phyloP scores from a whole-genome alignment of 1,284 basidiomycete species.

The Boletellus sp. region DNA sequence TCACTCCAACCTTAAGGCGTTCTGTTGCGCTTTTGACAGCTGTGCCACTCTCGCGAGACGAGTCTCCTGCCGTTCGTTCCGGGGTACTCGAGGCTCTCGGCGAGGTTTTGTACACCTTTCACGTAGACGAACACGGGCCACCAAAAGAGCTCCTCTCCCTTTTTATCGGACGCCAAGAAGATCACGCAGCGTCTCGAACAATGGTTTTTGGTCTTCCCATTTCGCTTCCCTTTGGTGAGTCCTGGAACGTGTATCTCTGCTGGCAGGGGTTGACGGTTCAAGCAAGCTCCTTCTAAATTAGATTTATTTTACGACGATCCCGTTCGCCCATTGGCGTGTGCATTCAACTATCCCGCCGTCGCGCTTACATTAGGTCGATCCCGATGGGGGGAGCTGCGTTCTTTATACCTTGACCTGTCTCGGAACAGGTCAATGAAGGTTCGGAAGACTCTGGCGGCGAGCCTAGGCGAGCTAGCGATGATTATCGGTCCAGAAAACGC shows the following conservation, averaged over 20 bases:
- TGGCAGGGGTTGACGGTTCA: slow-evolving; percentile 10
- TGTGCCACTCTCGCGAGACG: slow-evolving; percentile 63
- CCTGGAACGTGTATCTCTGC: not conserved
- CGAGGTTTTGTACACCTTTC: slow-evolving; percentile 87
- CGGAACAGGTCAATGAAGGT: slow-evolving; percentile 60
- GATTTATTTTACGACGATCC: slow-evolving; percentile 52
- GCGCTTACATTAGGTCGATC: slow-evolving; percentile 75
- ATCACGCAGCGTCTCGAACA: slow-evolving; percentile 31
- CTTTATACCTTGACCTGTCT: slow-evolving; percentile 65
- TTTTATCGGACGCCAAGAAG: slow-evolving; percentile 62
- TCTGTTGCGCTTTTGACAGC: slow-evolving; percentile 63
- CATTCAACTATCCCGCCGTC: slow-evolving; percentile 94
- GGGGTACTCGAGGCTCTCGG: slow-evolving; percentile 89
- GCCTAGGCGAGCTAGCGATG: slow-evolving; percentile 85
- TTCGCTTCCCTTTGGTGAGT: slow-evolving; percentile 21
- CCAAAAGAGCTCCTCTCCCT: slow-evolving; percentile 79
- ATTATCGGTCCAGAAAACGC: slow-evolving; percentile 77
- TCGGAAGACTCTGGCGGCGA: slow-evolving; percentile 78
- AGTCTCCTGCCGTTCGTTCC: slow-evolving; percentile 68
- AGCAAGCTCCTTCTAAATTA: slow-evolving; percentile 27
- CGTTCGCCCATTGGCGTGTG: slow-evolving; percentile 82
- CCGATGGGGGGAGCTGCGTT: slow-evolving; percentile 78
- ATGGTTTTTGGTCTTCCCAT: slow-evolving; percentile 4
- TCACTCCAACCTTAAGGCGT: slow-evolving; percentile 53
- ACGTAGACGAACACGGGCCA: slow-evolving; percentile 62